Base-by-base conservation (phyloP, 331 rosid species). In the Quercus lobata region DNA sequence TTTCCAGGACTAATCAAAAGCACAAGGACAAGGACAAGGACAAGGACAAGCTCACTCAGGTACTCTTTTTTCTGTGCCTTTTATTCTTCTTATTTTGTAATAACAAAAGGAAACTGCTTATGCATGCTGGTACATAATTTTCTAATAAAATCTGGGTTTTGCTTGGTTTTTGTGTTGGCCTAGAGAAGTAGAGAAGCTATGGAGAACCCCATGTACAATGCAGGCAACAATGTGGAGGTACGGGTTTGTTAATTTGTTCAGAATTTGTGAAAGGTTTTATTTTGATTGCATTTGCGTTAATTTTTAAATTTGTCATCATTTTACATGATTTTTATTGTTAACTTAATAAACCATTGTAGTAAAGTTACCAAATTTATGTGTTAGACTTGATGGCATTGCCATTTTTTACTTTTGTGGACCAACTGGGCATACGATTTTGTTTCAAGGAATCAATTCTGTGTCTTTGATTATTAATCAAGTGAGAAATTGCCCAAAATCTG, bases 21-120 rank as follows among this genome's bases (percentile, higher is more conserved):
- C 88, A 44, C 1, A 85, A 83, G 22, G 82, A 35, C 56, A 83
- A 87, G 76, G 82, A 35, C 56, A 83, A 87, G 76, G 89, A 53
- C 2, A 83, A 87, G 76, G 89, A 53, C 3, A 84, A 83, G 19
- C 83, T 82, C 66, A 52, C 93, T 69, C 88, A 79, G 92, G 95
- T 92, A 82, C 79, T 71, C 29, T 41, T 0, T 49, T 49, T 76
- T 76, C 35, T 46, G 27, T 54, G 16, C n/a, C 55, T 49, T 49
- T 14, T 55, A 25, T 27, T 25, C 44, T 35, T 52, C 66, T 81
- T 66, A 32, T 27, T 21, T 70, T 61, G 37, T 57, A 10, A 55
- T 27, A 74, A 83, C 66, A 21, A 77, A 73, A 74, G 49, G 62
- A 54, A 12, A 21, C 56, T 66, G 58, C 22, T 30, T 25, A 8